Evolutionary conservation across 2,329 filamentous ascomycete species (phyloP).

Genomic region (Colletotrichum acutatum): DNA sequence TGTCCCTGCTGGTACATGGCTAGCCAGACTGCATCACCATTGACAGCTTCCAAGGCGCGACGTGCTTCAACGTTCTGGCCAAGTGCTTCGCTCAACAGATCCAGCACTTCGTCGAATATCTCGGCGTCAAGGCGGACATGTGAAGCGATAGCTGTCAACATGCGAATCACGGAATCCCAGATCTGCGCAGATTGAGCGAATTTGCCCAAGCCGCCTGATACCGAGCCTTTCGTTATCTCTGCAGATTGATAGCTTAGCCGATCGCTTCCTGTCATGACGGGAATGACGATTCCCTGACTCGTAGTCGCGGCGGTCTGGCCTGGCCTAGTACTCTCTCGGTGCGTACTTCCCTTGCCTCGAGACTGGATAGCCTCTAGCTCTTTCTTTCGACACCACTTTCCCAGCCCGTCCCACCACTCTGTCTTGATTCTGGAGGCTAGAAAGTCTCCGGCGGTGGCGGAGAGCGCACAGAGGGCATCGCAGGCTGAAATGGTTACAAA

Average conservation of each 20-base stretch:
- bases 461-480: conserved; percentile 75
- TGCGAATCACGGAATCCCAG: conserved; percentile 70
- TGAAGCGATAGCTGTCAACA: conserved; percentile 70
- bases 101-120: conserved; percentile 77
- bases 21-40: conserved; percentile 84
- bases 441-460: conserved; percentile 81
- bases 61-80: conserved; percentile 59
- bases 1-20: conserved; percentile 60
- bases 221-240: background rate
- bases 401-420: conserved; percentile 72
- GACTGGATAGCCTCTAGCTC: conserved; percentile 50
- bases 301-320: background rate
- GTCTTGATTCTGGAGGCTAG: conserved; percentile 79
- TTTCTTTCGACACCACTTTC: conserved; percentile 57
- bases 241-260: conserved; percentile 37
- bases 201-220: conserved; percentile 58
- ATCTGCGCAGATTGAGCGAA: conserved; percentile 72
- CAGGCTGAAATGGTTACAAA: conserved; percentile 79
- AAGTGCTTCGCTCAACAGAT: conserved; percentile 67
- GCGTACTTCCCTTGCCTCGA: background rate
- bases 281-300: conserved; percentile 40
- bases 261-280: conserved; percentile 39
- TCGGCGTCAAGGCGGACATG: conserved; percentile 74
- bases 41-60: conserved; percentile 70
- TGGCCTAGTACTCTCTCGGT: background rate